Evolutionary conservation across 805 yeast species (phyloP).

Genomic region (Lipomyces starkeyi): DNA sequence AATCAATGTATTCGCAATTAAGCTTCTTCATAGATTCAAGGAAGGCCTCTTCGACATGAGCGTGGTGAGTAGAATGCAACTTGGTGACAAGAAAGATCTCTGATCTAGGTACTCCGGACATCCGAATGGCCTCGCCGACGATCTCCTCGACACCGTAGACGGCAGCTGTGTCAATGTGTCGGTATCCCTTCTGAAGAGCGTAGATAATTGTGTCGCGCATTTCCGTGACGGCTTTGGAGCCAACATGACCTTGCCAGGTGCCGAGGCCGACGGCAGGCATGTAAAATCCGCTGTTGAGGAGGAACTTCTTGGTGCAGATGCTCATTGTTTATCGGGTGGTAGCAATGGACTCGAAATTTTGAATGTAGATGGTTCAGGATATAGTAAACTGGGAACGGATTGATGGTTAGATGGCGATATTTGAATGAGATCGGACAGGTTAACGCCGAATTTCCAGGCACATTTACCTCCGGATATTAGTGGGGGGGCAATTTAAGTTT

Average conservation of each 20-base stretch:
- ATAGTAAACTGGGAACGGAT: no score
- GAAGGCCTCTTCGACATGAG: constrained; percentile 55
- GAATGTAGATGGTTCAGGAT: background rate
- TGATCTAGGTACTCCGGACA: constrained; percentile 51
- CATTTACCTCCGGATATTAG: background rate
- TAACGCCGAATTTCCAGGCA: background rate
- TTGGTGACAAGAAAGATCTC: constrained; percentile 72
- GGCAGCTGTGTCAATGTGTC: constrained; percentile 77
- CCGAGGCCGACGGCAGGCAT: constrained; percentile 77
- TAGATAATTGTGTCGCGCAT: constrained; percentile 59
- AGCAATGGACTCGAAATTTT: background rate
- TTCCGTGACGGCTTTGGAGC: constrained; percentile 60
- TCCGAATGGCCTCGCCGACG: constrained; percentile 61
- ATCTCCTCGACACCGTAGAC: constrained; percentile 68
- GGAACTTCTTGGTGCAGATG: constrained; percentile 4
- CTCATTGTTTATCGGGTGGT: background rate
- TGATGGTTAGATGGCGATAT: background rate
- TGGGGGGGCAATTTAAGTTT: no score
- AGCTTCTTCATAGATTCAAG: constrained; percentile 58
- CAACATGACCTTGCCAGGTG: constrained; percentile 61
- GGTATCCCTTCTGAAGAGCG: constrained; percentile 69
- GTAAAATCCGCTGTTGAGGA: constrained; percentile 59
- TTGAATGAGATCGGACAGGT: background rate
- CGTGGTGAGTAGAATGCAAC: constrained; percentile 53
- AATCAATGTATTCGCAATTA: constrained; percentile 66